Base-by-base conservation (phyloP, 2,329 filamentous ascomycete species). In the Cytospora piceae region DNA sequence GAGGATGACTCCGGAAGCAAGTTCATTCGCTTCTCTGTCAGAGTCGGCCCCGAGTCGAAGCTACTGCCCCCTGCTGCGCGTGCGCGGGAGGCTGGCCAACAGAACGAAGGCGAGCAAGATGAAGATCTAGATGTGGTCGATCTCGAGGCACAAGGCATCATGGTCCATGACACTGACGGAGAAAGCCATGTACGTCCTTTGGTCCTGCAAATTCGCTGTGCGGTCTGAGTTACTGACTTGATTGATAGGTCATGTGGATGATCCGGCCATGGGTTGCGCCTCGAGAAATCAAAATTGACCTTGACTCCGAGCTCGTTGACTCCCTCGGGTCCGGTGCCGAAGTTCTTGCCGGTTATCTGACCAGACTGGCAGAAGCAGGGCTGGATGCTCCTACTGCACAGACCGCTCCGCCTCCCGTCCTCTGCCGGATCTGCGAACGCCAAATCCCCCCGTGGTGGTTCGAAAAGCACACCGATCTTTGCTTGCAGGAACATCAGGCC, bases 381-480 rank as follows among this genome's bases (percentile, higher is more conserved):
- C 83, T 89, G 32, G 90, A 91, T 51, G 92, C 91, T 69, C 88
- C 91, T 24, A 86, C 86, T 58, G 87, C 90, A 72, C 89, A 94
- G 74, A 89, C 93, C 12, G 92, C 93, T 3, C 93, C 94, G 0
- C 83, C 88, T 14, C 92, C 93, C 0, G 90, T 98, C 5, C 85
- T 99, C 20, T 99, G 95, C 77, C 93, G 95, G 61, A 98, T 99
- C 63, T 99, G 95, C 77, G 95, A 99, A 76, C 92, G 95, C 62
- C 93, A 97, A 69, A 98, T 99, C 67, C 93, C 93, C 5, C 93
- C 94, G 0, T 99, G 95, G 95, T 99, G 95, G 96, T 99, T 99
- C 72, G 95, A 99, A 78, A 99, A 98, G 77, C 95, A 99, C 76
- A 97, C 94, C 2, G 96, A 99, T 73, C 81, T 98, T 24, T 99